Conservation (phyloP, 106 monocot genomes). For the Chionographis japonica region DNA sequence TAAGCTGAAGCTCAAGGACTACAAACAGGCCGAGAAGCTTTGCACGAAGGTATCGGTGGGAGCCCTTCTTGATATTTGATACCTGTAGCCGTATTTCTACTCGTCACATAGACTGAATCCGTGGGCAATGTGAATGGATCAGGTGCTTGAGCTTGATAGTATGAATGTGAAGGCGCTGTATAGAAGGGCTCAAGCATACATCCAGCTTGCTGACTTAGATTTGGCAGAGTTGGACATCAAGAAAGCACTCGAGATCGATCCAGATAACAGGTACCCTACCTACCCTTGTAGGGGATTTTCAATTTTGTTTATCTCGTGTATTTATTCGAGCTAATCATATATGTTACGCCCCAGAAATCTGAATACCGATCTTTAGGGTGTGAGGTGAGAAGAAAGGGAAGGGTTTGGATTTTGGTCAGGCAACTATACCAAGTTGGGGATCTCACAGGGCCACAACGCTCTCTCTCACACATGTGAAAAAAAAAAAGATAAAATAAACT, state of each 20-base stretch:
- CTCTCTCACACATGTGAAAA: too few relatives aligned
- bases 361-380: too few relatives aligned
- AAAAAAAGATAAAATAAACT: too few relatives aligned
- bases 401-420: too few relatives aligned
- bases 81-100: not conserved
- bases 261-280: conserved; percentile 23
- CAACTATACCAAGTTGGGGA: too few relatives aligned
- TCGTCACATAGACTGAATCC: not conserved
- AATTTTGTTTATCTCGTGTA: too few relatives aligned
- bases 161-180: conserved; percentile 45
- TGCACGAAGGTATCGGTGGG: conserved; percentile 54
- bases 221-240: conserved; percentile 50
- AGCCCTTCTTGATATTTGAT: not conserved
- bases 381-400: too few relatives aligned
- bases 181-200: conserved; percentile 42
- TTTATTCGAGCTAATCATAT: too few relatives aligned
- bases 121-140: not conserved
- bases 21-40: conserved; percentile 70
- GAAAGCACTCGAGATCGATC: conserved; percentile 44
- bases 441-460: too few relatives aligned
- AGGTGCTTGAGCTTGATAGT: conserved; percentile 69
- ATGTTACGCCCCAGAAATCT: too few relatives aligned
- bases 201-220: conserved; percentile 40
- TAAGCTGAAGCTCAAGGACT: conserved; percentile 68
- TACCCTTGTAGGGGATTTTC: too few relatives aligned